Evolutionary conservation across 805 yeast genomes (phyloP).

Genomic region (Candida peoriensis): DNA sequence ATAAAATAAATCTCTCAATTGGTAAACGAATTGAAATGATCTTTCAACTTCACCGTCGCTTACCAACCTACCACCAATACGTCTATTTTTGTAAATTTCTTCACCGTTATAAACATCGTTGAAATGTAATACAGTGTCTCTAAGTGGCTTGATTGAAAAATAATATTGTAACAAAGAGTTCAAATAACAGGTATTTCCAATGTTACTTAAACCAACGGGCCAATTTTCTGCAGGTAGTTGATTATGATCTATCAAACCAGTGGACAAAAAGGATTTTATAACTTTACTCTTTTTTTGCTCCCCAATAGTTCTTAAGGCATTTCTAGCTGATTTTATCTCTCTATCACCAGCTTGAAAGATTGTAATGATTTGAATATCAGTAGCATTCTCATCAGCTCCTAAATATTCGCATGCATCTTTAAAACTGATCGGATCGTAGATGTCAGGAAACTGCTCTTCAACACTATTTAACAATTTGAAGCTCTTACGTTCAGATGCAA

Average conservation of each 20-base stretch:
- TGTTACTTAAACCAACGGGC: slow-evolving; percentile 92
- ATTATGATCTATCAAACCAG: slow-evolving; percentile 59
- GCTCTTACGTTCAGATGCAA: slow-evolving; percentile 56
- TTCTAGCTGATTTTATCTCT: slow-evolving; percentile 54
- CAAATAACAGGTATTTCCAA: slow-evolving; percentile 93
- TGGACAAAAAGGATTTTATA: slow-evolving; percentile 48
- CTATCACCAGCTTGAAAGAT: slow-evolving; percentile 44
- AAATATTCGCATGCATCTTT: slow-evolving; percentile 43
- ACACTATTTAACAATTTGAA: slow-evolving; percentile 52
- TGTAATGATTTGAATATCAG: slow-evolving; percentile 52
- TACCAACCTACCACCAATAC: slow-evolving; percentile 84
- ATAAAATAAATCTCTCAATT: slow-evolving; percentile 61
- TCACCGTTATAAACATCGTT: slow-evolving; percentile 31
- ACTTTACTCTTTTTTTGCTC: slow-evolving; percentile 47
- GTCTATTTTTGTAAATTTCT: slow-evolving; percentile 40
- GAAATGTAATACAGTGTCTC: slow-evolving; percentile 60
- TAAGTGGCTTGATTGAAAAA: slow-evolving; percentile 77
- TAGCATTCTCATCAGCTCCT: slow-evolving; percentile 45
- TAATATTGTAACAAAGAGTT: slow-evolving; percentile 89
- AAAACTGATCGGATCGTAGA: slow-evolving; percentile 24
- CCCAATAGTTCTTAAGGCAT: slow-evolving; percentile 54
- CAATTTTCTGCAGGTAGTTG: slow-evolving; percentile 59
- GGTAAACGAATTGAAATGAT: slow-evolving; percentile 75
- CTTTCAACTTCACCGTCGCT: slow-evolving; percentile 75
- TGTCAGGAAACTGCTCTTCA: slow-evolving; percentile 29